Base-by-base conservation (phyloP, 2,329 filamentous ascomycete species). In the Sporothrix dimorphospora region DNA sequence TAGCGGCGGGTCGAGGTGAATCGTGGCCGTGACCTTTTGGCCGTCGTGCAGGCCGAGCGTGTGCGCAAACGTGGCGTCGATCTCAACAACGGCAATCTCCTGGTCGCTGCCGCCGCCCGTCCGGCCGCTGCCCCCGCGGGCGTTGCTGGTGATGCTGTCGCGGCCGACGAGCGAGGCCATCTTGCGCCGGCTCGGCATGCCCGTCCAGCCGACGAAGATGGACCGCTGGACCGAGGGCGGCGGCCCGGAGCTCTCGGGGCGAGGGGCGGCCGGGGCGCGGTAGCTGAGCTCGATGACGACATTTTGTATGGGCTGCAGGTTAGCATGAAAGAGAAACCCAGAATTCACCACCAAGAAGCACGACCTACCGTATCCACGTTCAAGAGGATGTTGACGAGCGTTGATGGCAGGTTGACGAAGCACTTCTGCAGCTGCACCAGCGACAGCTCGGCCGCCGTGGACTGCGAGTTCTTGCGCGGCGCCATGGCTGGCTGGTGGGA, bases 141-240 rank as follows among this genome's bases (percentile, higher is more conserved):
- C 71, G n/a, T 53, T 72, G 61, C 71, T 72, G 0, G 71, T 72
- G 68, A 72, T 72, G 51, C 71, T 72, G 78, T 96, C 92, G 76
- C 91, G 89, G 72, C 89, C 87, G 38, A 96, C 89, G 38, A 94
- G 86, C 0, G 93, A 88, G 14, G 90, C 89, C 76, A 92, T 84
- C 80, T 90, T 92, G 78, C 93, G 90, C 86, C 94, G 97, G 85
- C 94, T 98, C 75, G 94, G 92, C 93, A 99, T 97, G 77, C 96
- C 96, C 12, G 96, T 98, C 96, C 96, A 99, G 80, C 96, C 96
- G 73, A 97, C 86, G 80, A 92, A 99, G 77, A 97, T 86, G 65
- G 93, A 97, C 78, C 89, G 88, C 70, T 83, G 81, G 11, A 69
- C 65, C 30, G 61, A 45, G 21, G 68, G 38, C 3, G 74, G n/a